Percentiles rank a stretch among this genome's conserved stretches.
phyloP scores from a whole-genome alignment of 768 basidiomycete genomes.

The Phlebiopsis gigantea region DNA sequence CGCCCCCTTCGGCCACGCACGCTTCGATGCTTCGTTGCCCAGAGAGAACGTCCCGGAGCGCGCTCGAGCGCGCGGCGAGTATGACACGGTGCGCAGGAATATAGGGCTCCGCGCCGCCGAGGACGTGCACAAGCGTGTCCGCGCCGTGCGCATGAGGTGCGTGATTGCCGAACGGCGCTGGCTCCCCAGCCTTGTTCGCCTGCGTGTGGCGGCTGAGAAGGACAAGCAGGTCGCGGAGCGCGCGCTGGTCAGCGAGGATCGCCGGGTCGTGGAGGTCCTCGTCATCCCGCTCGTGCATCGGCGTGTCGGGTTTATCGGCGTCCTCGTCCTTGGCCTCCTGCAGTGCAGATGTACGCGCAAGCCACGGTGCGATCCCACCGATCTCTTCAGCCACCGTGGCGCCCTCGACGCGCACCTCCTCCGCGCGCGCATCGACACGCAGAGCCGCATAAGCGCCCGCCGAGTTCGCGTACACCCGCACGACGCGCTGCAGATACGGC shows the following conservation, averaged over 20 bases:
- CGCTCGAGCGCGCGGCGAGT: constrained; percentile 38
- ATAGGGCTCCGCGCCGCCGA: constrained; percentile 29
- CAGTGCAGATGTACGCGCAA: neutral
- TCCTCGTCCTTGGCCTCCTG: neutral
- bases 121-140: constrained; percentile 52
- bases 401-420: constrained; percentile 50
- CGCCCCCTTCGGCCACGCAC: constrained; percentile 20
- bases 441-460: constrained; percentile 88
- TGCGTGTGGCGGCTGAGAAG: neutral
- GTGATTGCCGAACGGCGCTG: neutral
- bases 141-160: constrained; percentile 40
- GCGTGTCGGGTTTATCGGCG: neutral
- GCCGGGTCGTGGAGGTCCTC: neutral
- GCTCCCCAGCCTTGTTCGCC: neutral
- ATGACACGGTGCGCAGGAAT: constrained; percentile 64
- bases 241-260: neutral
- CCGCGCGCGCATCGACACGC: constrained; percentile 62
- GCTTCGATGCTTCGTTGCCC: constrained; percentile 28
- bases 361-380: constrained; percentile 55
- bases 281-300: neutral
- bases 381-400: constrained; percentile 62
- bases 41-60: constrained; percentile 29
- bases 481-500: constrained; percentile 78
- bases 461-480: constrained; percentile 71
- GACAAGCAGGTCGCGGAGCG: neutral